Evolutionary conservation across 2,329 filamentous ascomycete genomes (phyloP), one percentile per base, ranked within the genome.

Genomic region (Truncatella angustata): DNA sequence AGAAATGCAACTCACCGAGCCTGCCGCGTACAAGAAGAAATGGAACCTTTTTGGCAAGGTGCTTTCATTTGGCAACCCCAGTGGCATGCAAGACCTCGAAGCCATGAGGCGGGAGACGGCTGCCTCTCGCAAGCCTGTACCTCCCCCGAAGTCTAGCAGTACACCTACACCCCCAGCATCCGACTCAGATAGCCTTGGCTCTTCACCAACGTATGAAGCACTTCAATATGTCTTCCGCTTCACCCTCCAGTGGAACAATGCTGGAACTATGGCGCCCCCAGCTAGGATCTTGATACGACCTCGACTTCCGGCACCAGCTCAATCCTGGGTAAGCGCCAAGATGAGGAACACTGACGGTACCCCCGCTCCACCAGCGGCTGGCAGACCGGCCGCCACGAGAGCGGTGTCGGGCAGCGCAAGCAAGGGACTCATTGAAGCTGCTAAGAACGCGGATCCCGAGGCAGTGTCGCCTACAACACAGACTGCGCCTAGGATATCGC

Each of bases 221-320:
- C 71, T 78, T 65, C 74, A 78, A 57, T 90, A 82, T 62, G 78
- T 83, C 54, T 92, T 92, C 74, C 88, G 86, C 56, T 92, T 92
- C 62, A 83, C 86, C 9, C 77, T 91, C 2, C 85, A 87, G 54
- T 87, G 82, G 77, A 77, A 84, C 36, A 71, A 78, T 45, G 64
- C 70, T 5, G 80, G 80, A 21, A 68, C 76, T 18, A 75, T 80
- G 56, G 75, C 80, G 49, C 73, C 75, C 0, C 80, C 79, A 3
- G 81, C 86, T 36, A 81, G 84, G 3, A 78, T 86, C n/a, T 73
- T 92, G 18, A 77, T 77, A 20, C 79, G 84, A 4, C 89, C 90
- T 1, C 78, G 86, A 11, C 77, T 94, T 4, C 90, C 90, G 0
- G 76, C 77, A 3, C 81, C 87, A 0, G 88, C 90, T 0, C 88